Evolutionary conservation across 2,329 filamentous ascomycete genomes (phyloP).

Genomic region (Pseudocercospora vitis): DNA sequence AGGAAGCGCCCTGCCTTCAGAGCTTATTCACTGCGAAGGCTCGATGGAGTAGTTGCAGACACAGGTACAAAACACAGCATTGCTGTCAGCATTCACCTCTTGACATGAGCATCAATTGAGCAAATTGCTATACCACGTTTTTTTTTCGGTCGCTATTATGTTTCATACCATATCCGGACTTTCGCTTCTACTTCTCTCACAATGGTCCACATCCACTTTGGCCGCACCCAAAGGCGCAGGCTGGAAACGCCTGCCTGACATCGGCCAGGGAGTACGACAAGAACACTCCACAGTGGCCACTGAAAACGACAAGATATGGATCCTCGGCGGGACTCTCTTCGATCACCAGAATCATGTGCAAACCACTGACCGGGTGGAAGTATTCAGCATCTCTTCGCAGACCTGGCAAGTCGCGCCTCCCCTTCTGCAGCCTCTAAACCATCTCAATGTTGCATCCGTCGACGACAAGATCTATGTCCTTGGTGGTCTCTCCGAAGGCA

Average conservation of each 20-base stretch:
- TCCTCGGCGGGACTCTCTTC: slow-evolving; percentile 6
- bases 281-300: slow-evolving; percentile 12
- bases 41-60: too few relatives aligned
- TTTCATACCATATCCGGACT: neutral
- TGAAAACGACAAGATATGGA: slow-evolving; percentile 8
- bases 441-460: slow-evolving; percentile 12
- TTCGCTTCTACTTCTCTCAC: neutral
- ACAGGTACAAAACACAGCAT: too few relatives aligned
- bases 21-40: too few relatives aligned
- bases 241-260: slow-evolving; percentile 8
- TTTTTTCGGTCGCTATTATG: neutral
- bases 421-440: slow-evolving; percentile 9
- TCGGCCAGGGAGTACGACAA: slow-evolving; percentile 10
- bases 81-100: neutral
- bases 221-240: neutral
- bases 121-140: neutral
- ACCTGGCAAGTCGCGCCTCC: slow-evolving; percentile 10
- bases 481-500: slow-evolving; percentile 6
- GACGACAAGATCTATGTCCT: slow-evolving; percentile 9
- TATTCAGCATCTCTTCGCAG: slow-evolving; percentile 4
- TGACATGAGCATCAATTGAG: neutral
- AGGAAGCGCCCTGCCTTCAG: neutral
- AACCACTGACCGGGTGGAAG: slow-evolving; percentile 11
- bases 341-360: neutral
- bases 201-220: neutral